These are phyloP conservation scores for Plasmodium chabaudi DNA, from an alignment of 169 alveolate species.

Conservation along the genomic window DNA sequence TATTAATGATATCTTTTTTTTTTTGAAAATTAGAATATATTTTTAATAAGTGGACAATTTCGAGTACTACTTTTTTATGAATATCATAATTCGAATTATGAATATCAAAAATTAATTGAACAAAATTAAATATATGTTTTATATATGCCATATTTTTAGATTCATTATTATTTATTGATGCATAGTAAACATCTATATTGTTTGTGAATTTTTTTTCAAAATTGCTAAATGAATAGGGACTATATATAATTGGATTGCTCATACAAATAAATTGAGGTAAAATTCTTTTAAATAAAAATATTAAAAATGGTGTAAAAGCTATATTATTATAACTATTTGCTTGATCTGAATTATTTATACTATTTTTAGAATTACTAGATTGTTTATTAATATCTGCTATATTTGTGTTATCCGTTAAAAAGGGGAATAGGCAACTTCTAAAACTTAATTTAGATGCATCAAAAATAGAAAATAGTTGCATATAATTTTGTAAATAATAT, in stretches of 20 bases:
- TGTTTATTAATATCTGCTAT: neutral
- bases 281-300: slow-evolving; percentile 65
- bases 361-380: no score
- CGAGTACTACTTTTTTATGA: slow-evolving; percentile 63
- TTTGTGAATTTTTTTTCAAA: slow-evolving; percentile 21
- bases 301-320: slow-evolving; percentile 63
- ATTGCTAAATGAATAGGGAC: slow-evolving; percentile 13
- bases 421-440: slow-evolving; percentile 69
- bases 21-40: slow-evolving; percentile 47
- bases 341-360: no score
- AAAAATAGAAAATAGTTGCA: slow-evolving; percentile 46
- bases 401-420: slow-evolving; percentile 19
- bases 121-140: slow-evolving; percentile 53
- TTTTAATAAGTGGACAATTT: slow-evolving; percentile 55
- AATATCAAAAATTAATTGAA: slow-evolving; percentile 67
- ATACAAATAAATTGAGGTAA: slow-evolving; percentile 72
- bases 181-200: slow-evolving; percentile 15
- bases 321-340: slow-evolving; percentile 14
- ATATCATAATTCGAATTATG: slow-evolving; percentile 47
- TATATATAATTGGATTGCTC: slow-evolving; percentile 52
- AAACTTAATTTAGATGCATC: slow-evolving; percentile 55
- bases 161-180: slow-evolving; percentile 31
- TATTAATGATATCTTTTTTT: slow-evolving; percentile 21
- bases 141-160: slow-evolving; percentile 35
- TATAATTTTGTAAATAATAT: slow-evolving; percentile 63